These are phyloP conservation scores for Dactylorhiza incarnata DNA, from an alignment of 106 monocot species.

Conservation along the genomic window DNA sequence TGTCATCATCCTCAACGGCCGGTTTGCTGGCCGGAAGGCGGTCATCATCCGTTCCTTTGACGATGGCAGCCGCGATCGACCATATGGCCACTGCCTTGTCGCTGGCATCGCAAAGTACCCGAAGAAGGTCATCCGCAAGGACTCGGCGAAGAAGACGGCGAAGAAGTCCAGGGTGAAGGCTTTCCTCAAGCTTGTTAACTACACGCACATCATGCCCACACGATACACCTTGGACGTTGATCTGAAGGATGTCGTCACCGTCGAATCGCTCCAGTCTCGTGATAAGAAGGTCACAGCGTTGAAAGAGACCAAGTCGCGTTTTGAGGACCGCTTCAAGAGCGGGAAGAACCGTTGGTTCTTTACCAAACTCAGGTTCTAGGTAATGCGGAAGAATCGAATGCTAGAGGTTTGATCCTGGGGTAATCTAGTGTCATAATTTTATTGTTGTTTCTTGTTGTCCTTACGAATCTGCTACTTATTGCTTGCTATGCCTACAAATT, in stretches of 20 bases:
- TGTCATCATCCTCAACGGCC: conserved; percentile 54
- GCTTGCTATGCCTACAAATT: background rate
- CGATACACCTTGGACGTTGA: conserved; percentile 59
- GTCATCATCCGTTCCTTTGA: conserved; percentile 55
- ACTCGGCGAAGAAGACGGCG: conserved; percentile 46
- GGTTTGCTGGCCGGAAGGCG: conserved; percentile 57
- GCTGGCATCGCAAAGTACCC: conserved; percentile 54
- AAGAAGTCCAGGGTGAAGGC: conserved; percentile 50
- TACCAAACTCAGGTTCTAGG: conserved; percentile 46
- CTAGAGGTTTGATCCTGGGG: background rate
- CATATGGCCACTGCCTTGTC: conserved; percentile 60
- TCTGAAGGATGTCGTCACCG: conserved; percentile 44
- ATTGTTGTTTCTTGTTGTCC: background rate
- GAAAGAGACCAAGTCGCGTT: conserved; percentile 43
- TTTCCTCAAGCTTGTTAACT: conserved; percentile 62
- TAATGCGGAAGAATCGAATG: background rate
- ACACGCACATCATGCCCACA: conserved; percentile 61
- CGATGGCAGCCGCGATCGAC: conserved; percentile 52
- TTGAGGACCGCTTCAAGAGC: conserved; percentile 63
- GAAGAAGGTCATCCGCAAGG: conserved; percentile 58
- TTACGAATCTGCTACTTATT: background rate
- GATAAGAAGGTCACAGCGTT: conserved; percentile 47
- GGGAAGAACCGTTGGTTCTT: conserved; percentile 71
- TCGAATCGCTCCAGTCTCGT: conserved; percentile 30
- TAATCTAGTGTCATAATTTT: background rate